Evolutionary conservation across 345 rosid genomes (phyloP).

Genomic region (Mercurialis annua): DNA sequence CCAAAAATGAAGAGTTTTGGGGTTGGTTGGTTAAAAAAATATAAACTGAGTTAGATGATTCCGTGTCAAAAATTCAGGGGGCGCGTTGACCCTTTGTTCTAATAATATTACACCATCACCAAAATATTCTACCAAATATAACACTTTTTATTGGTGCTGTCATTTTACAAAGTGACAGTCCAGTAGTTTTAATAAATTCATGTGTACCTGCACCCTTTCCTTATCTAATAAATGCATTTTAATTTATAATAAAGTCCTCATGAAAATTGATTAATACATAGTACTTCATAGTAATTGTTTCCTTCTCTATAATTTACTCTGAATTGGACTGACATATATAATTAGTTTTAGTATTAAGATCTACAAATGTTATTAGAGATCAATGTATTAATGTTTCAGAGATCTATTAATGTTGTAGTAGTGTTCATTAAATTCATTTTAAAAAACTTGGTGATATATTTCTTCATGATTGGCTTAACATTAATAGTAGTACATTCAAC

Average conservation of each 20-base stretch:
- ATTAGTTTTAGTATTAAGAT: slow-evolving; percentile 18
- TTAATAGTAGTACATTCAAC: background rate
- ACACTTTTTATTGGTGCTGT: slow-evolving; percentile 8
- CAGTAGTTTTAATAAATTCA: background rate
- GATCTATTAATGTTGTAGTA: background rate
- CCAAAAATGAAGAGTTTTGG: no score
- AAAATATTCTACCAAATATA: slow-evolving; percentile 13
- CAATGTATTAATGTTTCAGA: no score
- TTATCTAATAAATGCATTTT: slow-evolving; percentile 32
- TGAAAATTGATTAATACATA: slow-evolving; percentile 1
- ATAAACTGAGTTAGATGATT: no score
- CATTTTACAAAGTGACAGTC: slow-evolving; percentile 22
- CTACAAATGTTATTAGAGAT: background rate
- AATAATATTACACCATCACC: no score
- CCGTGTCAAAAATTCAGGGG: no score
- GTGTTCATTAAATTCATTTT: slow-evolving; percentile 20
- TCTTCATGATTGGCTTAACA: background rate
- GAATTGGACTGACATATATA: slow-evolving; percentile 13
- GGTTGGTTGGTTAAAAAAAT: no score
- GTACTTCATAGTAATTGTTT: slow-evolving; percentile 14
- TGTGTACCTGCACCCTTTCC: no score
- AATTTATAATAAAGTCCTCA: slow-evolving; percentile 17
- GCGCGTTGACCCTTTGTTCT: no score
- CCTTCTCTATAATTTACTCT: slow-evolving; percentile 13
- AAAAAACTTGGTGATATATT: background rate